Conservation (phyloP, 2,329 filamentous ascomycete species). For the Colletotrichum magnum region DNA sequence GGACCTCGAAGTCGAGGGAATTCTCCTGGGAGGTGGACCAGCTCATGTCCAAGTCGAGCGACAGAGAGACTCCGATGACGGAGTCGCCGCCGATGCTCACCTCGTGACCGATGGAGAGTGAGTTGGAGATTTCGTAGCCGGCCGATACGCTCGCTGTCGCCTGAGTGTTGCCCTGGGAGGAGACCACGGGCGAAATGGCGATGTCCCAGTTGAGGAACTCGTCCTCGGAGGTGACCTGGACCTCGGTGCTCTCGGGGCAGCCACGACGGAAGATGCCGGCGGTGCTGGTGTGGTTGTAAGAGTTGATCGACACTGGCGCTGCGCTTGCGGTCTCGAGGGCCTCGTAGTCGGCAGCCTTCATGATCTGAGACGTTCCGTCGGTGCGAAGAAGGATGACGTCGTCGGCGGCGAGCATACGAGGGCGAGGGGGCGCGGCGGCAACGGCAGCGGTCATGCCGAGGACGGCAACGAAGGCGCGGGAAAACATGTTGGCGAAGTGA, state of each 20-base stretch:
- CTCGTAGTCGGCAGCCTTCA: slow-evolving; percentile 45
- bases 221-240: slow-evolving; percentile 44
- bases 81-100: slow-evolving; percentile 46
- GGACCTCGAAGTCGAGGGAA: slow-evolving; percentile 49
- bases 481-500: slow-evolving; percentile 3
- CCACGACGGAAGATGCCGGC: slow-evolving; percentile 26
- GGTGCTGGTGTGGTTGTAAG: slow-evolving; percentile 13
- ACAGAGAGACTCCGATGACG: slow-evolving; percentile 38
- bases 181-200: slow-evolving; percentile 52
- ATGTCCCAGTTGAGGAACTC: slow-evolving; percentile 57
- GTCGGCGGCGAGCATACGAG: slow-evolving; percentile 38
- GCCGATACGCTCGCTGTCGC: slow-evolving; percentile 47
- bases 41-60: slow-evolving; percentile 42
- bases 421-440: not conserved
- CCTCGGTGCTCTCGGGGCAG: slow-evolving; percentile 44
- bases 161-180: slow-evolving; percentile 45
- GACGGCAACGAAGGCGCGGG: not conserved
- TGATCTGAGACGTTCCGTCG: slow-evolving; percentile 44
- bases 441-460: slow-evolving; percentile 16
- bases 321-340: slow-evolving; percentile 17
- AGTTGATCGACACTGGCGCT: not conserved
- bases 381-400: slow-evolving; percentile 45
- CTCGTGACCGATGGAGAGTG: slow-evolving; percentile 42
- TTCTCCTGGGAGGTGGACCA: not conserved
- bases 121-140: slow-evolving; percentile 52